Base-by-base conservation (phyloP, 2,329 filamentous ascomycete genomes). In the Aspergillus alliaceus region DNA sequence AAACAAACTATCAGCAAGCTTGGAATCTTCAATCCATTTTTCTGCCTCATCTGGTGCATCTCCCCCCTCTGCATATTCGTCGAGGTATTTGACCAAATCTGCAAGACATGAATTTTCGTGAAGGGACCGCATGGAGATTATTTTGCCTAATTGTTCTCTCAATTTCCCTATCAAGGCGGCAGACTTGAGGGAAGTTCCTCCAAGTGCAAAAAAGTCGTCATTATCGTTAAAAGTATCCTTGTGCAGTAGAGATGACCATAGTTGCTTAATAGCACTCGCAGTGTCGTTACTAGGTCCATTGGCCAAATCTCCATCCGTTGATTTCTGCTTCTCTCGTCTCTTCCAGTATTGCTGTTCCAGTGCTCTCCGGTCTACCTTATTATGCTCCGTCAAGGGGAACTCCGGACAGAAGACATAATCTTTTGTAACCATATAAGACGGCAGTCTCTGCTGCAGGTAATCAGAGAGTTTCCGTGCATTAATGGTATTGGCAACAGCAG, bases 311-410 rank as follows among this genome's bases (percentile, higher is more conserved):
- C 18, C 29, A 15, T 48, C 22, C 14, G n/a, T 9, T 1, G 11
- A 6, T 1, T 46, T n/a, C 7, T 31, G 11, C 2, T 31, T 31
- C 4, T 44, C 29, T 5, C 20, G 51, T 14, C 44, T 12, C 6
- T 29, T 31, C 8, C 12, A 6, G 15, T 54, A 58, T 5, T 39
- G 15, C n/a, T 49, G 48, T 5, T 32, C 42, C n/a, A 75, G 69
- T 3, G 34, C 50, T 24, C 44, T 46, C 12, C 50, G 53, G 20
- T 62, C 58, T 2, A 91, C 83, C 72, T 91, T 91, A 63, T 88
- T 86, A 62, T 89, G 89, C 9, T 86, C 86, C 68, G 88, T 90
- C 11, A 91, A 72, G 1, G 88, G 88, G 40, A 91, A 79, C 59
- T 84, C 83, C 48, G 84, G 77, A 56, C 91, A 82, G 0, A 85